Evolutionary conservation across 179 eudicot species (phyloP).

Genomic region (Carnegiea gigantea): DNA sequence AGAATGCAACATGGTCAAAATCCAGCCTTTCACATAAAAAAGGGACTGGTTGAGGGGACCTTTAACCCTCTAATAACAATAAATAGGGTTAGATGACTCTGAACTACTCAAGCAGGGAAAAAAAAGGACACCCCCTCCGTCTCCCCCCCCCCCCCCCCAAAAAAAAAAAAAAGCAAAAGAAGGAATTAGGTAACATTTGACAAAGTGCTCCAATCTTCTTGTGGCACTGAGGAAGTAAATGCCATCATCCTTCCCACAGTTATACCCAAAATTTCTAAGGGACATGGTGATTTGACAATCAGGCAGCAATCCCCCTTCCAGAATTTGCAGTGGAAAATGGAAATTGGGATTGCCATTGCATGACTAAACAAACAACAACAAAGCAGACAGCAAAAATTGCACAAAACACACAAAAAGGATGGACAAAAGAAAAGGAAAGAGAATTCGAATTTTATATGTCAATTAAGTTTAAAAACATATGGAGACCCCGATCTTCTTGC

Average conservation of each 20-base stretch:
- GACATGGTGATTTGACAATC: background rate
- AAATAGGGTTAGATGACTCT: slow-evolving; percentile 2
- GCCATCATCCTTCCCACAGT: background rate
- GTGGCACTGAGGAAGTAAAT: background rate
- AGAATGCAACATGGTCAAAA: background rate
- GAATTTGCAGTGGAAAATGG: background rate
- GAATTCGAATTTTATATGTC: background rate
- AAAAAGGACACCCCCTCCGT: background rate
- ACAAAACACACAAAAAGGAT: background rate
- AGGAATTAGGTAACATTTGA: slow-evolving; percentile 6
- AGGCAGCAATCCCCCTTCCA: background rate
- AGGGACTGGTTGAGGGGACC: background rate
- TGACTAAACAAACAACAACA: slow-evolving; percentile 4
- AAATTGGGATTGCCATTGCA: background rate
- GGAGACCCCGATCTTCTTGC: background rate
- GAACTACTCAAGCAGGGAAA: background rate
- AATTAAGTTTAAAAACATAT: background rate
- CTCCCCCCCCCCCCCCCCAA: background rate
- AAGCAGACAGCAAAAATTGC: slow-evolving; percentile 2
- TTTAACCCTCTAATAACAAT: background rate
- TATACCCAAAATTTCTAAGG: background rate
- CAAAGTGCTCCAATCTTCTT: background rate
- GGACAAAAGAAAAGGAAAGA: background rate
- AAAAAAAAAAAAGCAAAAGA: background rate
- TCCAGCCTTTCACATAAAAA: background rate